phyloP scores from a whole-genome alignment of 1,139 yeast species.

The Candida albicans region DNA sequence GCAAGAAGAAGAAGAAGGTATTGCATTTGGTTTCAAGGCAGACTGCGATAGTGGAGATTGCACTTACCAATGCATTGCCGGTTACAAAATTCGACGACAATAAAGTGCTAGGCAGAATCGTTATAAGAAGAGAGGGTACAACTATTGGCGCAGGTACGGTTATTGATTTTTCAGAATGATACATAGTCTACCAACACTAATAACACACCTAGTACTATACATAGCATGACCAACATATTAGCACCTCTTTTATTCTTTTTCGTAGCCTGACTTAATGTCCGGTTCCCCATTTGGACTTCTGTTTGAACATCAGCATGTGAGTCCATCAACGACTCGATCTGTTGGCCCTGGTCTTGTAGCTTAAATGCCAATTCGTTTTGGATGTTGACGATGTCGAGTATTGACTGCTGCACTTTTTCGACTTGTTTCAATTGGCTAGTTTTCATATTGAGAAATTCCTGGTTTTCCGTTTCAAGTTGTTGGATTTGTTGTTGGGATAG shows the following conservation, averaged over 20 bases:
- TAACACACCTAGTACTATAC: conserved; percentile 62
- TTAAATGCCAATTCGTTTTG: conserved; percentile 80
- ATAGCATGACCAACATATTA: conserved; percentile 58
- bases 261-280: conserved; percentile 69
- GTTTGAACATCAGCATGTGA: conserved; percentile 69
- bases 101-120: conserved; percentile 73
- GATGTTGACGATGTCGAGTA: conserved; percentile 75
- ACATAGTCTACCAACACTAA: conserved; percentile 64
- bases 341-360: conserved; percentile 72
- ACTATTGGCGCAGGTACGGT: conserved; percentile 89
- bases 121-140: conserved; percentile 79
- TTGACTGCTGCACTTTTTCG: conserved; percentile 70
- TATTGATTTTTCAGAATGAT: conserved; percentile 24
- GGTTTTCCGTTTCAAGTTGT: conserved; percentile 70
- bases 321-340: conserved; percentile 64
- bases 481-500: conserved; percentile 59
- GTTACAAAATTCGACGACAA: conserved; percentile 59
- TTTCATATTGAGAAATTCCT: conserved; percentile 60
- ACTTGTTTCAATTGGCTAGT: conserved; percentile 68
- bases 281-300: conserved; percentile 75
- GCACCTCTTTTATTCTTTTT: conserved; percentile 70
- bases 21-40: conserved; percentile 75
- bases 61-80: conserved; percentile 61
- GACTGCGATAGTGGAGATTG: conserved; percentile 69
- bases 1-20: conserved; percentile 50